Percentiles rank a stretch among this genome's conserved stretches.
Conservation (phyloP, 352 stramenopile species). For the Phytopythium helicoides region DNA sequence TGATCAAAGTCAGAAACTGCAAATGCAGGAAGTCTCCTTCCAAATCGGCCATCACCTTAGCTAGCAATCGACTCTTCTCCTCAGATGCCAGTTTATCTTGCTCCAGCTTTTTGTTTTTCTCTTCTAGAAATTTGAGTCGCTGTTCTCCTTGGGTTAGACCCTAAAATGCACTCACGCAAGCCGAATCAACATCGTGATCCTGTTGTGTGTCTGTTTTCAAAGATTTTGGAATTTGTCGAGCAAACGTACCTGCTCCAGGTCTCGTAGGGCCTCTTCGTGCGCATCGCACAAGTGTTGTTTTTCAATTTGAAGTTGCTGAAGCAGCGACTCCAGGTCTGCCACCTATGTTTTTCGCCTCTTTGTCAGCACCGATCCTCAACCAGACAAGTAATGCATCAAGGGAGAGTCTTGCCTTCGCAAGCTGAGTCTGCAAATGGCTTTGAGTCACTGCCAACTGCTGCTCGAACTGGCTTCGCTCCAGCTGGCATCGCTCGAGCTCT, state of each 20-base stretch:
- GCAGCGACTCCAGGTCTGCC: conserved; percentile 20
- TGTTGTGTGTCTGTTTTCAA: not conserved
- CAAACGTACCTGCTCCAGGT: not conserved
- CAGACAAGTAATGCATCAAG: no score
- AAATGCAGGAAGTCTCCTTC: no score
- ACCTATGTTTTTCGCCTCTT: conserved; percentile 2
- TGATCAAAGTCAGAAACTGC: not conserved
- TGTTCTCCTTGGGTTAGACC: conserved; percentile 15
- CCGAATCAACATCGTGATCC: conserved; percentile 3
- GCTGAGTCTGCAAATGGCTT: conserved; percentile 22
- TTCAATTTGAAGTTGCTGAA: conserved; percentile 13
- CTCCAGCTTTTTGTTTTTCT: conserved; percentile 13
- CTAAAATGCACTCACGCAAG: no score
- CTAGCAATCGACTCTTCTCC: conserved; percentile 33
- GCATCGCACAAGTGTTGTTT: no score
- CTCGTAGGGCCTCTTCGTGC: no score
- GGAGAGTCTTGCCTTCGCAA: conserved; percentile 9
- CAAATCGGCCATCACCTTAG: conserved; percentile 21
- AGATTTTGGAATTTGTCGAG: not conserved
- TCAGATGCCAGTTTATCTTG: conserved; percentile 44
- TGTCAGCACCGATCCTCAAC: no score
- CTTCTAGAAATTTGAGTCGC: conserved; percentile 13
- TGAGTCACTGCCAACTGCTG: conserved; percentile 17
- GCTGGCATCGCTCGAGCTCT: conserved; percentile 23
- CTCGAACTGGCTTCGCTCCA: conserved; percentile 24